Evolutionary conservation across 2,329 filamentous ascomycete species (phyloP), one percentile per base, ranked within the genome.

Genomic region (Claviceps cyperi): DNA sequence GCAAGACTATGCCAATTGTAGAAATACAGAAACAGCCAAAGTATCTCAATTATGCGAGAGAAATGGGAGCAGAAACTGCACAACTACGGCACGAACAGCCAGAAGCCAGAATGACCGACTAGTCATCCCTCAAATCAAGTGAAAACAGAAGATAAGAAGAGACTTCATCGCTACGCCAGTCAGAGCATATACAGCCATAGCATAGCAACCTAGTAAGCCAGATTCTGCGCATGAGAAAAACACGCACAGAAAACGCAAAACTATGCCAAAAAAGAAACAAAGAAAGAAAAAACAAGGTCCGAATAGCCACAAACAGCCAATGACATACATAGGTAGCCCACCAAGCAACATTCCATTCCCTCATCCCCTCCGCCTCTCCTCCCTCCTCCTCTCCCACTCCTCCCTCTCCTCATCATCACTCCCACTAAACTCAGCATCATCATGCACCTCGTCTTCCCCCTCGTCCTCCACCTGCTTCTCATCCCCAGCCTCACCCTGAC

Each of bases 381-480:
- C 67, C 59, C 69, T 67, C 60, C 70, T 69, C 58, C 75, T 67
- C 64, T 81, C 76, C 71, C 75, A 80, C 66, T 78, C 77, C 17
- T 74, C 78, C 53, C 78, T 71, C 63, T 81, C 78, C 52, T 82
- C 78, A 9, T 80, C 77, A 53, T 82, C 79, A 56, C 78, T 82
- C 21, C 76, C 78, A 50, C 77, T 81, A 48, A 80, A 80, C 63
- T 81, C 78, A 39, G 72, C 78, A 52, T 78, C 74, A 3, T 77
- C 75, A 40, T 78, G 76, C 3, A 64, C 65, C 19, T 66, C 65
- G 1, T 37, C 45, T 5, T 22, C 22, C 22, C 22, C 22, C 5
- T 22, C 22, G 1, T 28, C 24, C 2, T 28, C 24, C 8, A 3
- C 24, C 8, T 28, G 2, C 24, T 28, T 28, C 13, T 28, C 49